Evolutionary conservation across 345 rosid species (phyloP), one percentile per base, ranked within the genome.

Genomic region (Citrus unshiu): DNA sequence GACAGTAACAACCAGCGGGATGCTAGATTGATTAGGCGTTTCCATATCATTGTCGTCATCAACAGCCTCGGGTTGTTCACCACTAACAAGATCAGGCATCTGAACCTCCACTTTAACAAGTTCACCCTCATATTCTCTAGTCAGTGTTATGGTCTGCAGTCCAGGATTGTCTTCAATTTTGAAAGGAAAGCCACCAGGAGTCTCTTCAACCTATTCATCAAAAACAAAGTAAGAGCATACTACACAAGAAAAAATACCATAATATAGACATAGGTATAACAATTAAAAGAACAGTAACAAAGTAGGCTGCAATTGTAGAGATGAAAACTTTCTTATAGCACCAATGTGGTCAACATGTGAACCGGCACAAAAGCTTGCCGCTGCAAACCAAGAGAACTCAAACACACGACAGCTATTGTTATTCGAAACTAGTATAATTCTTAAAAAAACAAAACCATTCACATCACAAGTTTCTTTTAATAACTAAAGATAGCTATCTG

Each of bases 71-170:
- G 83, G 86, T 9, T 84, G 81, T 34, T 88, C 89, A 21, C 95
- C 96, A 0, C 93, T 88, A 43, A 92, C 95, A 71, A 92, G 95
- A 83, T 92, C 93, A n/a, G 95, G 91, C 98, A 92, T 93, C 78
- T 89, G 89, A 74, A 95, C 97, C 70, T 91, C 94, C 73, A 94
- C 91, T 70, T 83, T 87, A 40, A 94, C 84, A 37, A 78, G 84
- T 80, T 94, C 98, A 54, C 93, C 97, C 76, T 90, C 74, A 61
- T 87, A 92, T 19, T 95, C 89, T 77, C 97, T 90, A 14, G 85
- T 87, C 84, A 95, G 80, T 2, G 81, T 89, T 49, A 91, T 68
- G 3, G 83, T 88, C 81, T 90, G 93, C 8, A 76, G 81, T 68
- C 98, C 99, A 2, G 90, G 87, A 60, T 81, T 83, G 68, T 96